Base-by-base conservation (phyloP, 345 rosid species). In the Ceriops decandra region DNA sequence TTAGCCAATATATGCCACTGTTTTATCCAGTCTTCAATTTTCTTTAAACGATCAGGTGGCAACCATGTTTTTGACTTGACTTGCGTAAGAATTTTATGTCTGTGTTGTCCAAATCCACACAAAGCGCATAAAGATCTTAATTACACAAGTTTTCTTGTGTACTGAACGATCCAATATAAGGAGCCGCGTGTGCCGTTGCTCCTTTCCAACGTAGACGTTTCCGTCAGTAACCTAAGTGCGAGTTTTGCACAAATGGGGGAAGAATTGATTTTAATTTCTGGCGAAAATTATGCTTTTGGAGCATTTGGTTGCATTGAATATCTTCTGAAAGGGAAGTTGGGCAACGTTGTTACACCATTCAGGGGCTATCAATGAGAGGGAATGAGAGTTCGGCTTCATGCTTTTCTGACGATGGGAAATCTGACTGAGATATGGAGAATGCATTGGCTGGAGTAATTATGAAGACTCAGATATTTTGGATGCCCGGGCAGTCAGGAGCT, bases 401-500 rank as follows among this genome's bases (percentile, higher is more conserved):
- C 49, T 64, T 52, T 26, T 30, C 24, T 6, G 62, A 60, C 54
- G 10, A 13, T 38, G 38, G 42, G 46, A 56, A 53, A 42, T 42
- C 47, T 42, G 47, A 42, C 47, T 11, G 46, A 36, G 13, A 36
- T 85, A 86, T 68, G 79, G 80, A 72, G 82, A 79, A 69, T 68
- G 60, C 10, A 28, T 60, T 52, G 72, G 27, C 57, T 26, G 52
- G 17, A 28, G 67, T 57, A 57, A 10, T 57, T 62, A 6, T 20
- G 72, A 10, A 0, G 74, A 38, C 11, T 9, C 58, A 27, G 68
- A 47, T 16, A 6, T 22, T 22, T 46, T 11, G 2, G 47, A 38
- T 38, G 47, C 15, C 16, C 3, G 49, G 5, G 28, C 24, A 5
- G 13, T 16, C 27, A 52, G 20, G 33, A 65, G 62, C 70, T 33